These are phyloP conservation scores for Paraphysoderma sedebokerense DNA, from an alignment of 371 early-diverging fungal species.

Conservation along the genomic window DNA sequence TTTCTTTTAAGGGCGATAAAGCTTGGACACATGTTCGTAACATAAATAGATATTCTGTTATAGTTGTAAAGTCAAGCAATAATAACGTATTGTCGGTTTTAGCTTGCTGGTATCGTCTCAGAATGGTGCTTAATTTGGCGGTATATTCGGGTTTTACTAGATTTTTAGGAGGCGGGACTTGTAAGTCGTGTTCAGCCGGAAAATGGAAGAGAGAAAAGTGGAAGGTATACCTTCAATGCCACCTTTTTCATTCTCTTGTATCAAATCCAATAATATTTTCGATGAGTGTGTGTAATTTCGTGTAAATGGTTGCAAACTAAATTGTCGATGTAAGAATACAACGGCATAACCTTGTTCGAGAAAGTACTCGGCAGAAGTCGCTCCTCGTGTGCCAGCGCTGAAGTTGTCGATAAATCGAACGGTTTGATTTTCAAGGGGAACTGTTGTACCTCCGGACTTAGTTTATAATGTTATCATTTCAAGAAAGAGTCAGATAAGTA, in stretches of 20 bases:
- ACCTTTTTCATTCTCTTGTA: slow-evolving; percentile 37
- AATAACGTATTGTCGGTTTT: slow-evolving; percentile 45
- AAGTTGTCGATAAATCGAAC: slow-evolving; percentile 98
- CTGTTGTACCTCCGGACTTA: slow-evolving; percentile 94
- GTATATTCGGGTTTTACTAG: background rate
- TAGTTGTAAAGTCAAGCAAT: slow-evolving; percentile 69
- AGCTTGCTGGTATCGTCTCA: slow-evolving; percentile 13
- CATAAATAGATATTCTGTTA: slow-evolving; percentile 82
- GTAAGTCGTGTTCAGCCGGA: too few species aligned
- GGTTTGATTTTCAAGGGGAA: slow-evolving; percentile 88
- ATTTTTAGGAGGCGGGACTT: too few species aligned
- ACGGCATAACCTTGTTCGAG: slow-evolving; percentile 82
- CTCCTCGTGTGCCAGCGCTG: slow-evolving; percentile 89
- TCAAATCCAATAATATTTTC: slow-evolving; percentile 62
- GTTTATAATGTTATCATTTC: too few species aligned
- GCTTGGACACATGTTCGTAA: slow-evolving; percentile 52
- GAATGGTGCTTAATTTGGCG: background rate
- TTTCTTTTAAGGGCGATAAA: too few species aligned
- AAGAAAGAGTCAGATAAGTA: too few species aligned
- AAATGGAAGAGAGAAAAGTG: too few species aligned
- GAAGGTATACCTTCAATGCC: slow-evolving; percentile 25
- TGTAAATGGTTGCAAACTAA: slow-evolving; percentile 79
- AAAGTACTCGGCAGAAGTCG: slow-evolving; percentile 87
- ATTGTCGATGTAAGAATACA: slow-evolving; percentile 86
- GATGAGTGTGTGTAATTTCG: slow-evolving; percentile 72